Base-by-base conservation (phyloP, 192 early-diverging fungal genomes). In the Thoreauomyces humboldtii region DNA sequence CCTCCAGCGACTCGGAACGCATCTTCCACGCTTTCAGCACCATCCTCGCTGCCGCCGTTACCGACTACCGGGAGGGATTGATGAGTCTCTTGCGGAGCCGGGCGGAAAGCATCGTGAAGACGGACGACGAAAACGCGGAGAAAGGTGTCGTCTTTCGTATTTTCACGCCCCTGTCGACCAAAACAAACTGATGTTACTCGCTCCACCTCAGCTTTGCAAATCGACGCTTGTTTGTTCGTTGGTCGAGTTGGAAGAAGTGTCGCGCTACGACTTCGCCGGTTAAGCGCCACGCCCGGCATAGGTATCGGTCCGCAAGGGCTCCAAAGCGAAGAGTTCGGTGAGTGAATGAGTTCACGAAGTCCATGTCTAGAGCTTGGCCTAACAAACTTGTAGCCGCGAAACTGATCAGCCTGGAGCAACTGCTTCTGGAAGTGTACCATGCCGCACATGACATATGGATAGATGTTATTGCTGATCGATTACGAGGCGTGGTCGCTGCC, bases 371-470 rank as follows among this genome's bases (percentile, higher is more conserved):
- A n/a, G n/a, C n/a, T n/a, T n/a, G n/a, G n/a, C n/a, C n/a, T 41
- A 36, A 14, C 56, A 15, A 19, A 37, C n/a, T 58, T 28, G 9
- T 36, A 58, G 56, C 35, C n/a, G 27, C 19, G 19, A 36, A 58
- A 12, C 7, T 58, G 21, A 38, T 14, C 6, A 27, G n/a, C 2
- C 32, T 22, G 50, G 50, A 52, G 27, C 38, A 21, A 27, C 22
- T n/a, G 14, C 22, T 63, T 12, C 34, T 63, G 25, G 46, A 51
- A 7, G 61, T 63, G 4, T 63, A 63, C 29, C 34, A 50, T 34
- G 45, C 45, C n/a, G 61, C 61, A 0, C 61, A 63, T 36, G 9
- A 6, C 24, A 21, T 63, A 1, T 63, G 61, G 61, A 52, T 63
- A 37, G 19, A 51, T 14, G 12, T 63, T 29, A 63, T 63, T 15